phyloP scores from a whole-genome alignment of 192 early-diverging fungal genomes.

The Geranomyces variabilis region DNA sequence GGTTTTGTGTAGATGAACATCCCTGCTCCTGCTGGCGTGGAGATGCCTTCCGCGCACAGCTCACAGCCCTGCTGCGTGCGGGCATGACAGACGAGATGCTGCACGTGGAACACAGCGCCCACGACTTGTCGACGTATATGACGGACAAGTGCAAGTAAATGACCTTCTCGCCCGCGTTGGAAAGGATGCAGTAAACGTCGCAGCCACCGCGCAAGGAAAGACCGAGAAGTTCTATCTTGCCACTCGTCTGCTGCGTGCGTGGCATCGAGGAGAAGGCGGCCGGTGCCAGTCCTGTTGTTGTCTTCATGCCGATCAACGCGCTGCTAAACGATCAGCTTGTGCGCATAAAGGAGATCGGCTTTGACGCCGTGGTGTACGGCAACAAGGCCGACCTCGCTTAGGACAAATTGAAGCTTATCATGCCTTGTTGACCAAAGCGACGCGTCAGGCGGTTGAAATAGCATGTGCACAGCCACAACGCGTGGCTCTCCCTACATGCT shows the following conservation, averaged over 20 bases:
- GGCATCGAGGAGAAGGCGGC: constrained; percentile 7
- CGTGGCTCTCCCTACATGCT: too few relatives aligned
- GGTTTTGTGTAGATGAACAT: constrained; percentile 1
- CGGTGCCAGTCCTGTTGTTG: constrained; percentile 16
- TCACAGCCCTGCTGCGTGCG: neutral
- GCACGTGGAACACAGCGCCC: constrained; percentile 13
- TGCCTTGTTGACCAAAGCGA: neutral
- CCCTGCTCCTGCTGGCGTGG: neutral
- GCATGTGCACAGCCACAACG: too few relatives aligned
- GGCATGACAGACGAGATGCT: constrained; percentile 14
- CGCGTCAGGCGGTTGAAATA: neutral
- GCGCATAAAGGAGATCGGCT: neutral
- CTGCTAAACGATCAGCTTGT: constrained; percentile 17
- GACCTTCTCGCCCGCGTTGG: constrained; percentile 2
- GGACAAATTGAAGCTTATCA: constrained; percentile 1
- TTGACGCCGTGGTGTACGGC: constrained; percentile 16
- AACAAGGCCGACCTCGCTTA: neutral
- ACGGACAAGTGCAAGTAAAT: constrained; percentile 20
- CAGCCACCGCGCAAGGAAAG: constrained; percentile 19
- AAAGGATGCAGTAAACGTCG: constrained; percentile 16
- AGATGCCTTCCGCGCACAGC: constrained; percentile 3
- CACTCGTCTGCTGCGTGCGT: constrained; percentile 15
- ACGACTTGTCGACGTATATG: neutral
- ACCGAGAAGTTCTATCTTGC: constrained; percentile 19
- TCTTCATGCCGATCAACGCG: constrained; percentile 12